Conservation (phyloP, 2,329 filamentous ascomycete genomes). For the Talaromyces albobiverticillius region DNA sequence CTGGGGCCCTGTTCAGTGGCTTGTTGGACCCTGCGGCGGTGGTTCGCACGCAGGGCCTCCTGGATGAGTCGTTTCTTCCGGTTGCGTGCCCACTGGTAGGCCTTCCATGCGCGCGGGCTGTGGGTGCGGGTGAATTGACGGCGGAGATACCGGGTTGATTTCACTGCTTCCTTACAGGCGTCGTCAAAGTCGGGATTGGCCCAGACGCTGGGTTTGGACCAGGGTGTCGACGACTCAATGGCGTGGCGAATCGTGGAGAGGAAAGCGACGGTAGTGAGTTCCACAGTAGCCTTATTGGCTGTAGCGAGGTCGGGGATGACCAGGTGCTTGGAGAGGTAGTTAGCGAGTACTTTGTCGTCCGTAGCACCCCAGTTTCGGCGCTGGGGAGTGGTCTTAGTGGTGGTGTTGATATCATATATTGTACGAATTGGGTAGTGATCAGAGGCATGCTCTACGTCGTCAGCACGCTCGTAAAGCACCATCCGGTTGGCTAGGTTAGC, state of each 20-base stretch:
- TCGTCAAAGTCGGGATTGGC: neutral
- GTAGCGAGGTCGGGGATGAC: neutral
- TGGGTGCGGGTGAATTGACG: neutral
- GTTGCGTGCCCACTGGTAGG: conserved; percentile 22
- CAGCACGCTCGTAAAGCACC: conserved; percentile 14
- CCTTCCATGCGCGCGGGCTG: neutral
- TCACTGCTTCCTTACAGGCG: neutral
- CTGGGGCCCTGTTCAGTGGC: conserved; percentile 18
- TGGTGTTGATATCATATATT: conserved; percentile 20
- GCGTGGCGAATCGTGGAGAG: neutral
- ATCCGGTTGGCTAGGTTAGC: neutral
- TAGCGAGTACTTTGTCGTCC: neutral
- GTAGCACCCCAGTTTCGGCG: neutral
- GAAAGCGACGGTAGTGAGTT: neutral
- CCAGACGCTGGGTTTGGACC: neutral
- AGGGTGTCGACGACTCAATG: neutral
- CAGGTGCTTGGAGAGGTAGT: neutral
- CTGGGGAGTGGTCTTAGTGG: neutral
- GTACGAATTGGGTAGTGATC: conserved; percentile 24
- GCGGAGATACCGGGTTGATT: neutral
- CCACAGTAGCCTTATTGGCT: neutral
- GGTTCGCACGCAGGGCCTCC: conserved; percentile 17
- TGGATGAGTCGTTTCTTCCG: conserved; percentile 22
- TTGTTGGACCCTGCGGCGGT: conserved; percentile 23
- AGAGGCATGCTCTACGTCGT: conserved; percentile 22